Percentiles rank a stretch among this genome's conserved stretches.
These are phyloP conservation scores for Gaultheria prostrata DNA, from an alignment of 148 eudicot genomes.

Conservation along the genomic window DNA sequence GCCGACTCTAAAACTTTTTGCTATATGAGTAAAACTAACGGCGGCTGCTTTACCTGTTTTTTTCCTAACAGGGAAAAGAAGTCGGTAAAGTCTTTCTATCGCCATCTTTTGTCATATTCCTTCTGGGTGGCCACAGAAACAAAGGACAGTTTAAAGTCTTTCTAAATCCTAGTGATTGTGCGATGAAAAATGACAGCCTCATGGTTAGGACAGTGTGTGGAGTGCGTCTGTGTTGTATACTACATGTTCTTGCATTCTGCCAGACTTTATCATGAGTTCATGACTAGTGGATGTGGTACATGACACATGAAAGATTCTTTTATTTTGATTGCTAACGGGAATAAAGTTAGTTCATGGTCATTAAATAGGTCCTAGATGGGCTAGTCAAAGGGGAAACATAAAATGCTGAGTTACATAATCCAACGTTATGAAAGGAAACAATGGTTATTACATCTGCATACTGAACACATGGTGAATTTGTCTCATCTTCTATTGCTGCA, in stretches of 20 bases:
- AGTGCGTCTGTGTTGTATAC: neutral
- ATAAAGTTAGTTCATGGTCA: constrained; percentile 1
- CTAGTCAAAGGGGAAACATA: neutral
- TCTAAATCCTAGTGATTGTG: neutral
- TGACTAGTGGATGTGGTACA: neutral
- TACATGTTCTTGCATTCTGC: neutral
- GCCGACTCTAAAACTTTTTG: neutral
- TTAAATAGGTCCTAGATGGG: neutral
- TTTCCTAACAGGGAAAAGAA: neutral
- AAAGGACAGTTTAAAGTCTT: neutral
- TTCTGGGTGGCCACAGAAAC: neutral
- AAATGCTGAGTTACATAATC: neutral
- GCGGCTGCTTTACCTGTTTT: constrained; percentile 11
- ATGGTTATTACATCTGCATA: neutral
- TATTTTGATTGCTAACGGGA: neutral
- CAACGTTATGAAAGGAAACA: neutral
- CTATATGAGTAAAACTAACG: neutral
- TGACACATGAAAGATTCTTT: neutral
- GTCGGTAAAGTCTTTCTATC: neutral
- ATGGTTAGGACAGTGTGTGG: neutral
- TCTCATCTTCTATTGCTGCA: constrained; percentile 10
- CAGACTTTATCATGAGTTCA: neutral
- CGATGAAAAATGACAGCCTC: neutral
- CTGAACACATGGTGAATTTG: neutral
- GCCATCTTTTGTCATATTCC: neutral